phyloP scores from a whole-genome alignment of 2,329 filamentous ascomycete species.

The Phaeosphaeriaceae sp. region DNA sequence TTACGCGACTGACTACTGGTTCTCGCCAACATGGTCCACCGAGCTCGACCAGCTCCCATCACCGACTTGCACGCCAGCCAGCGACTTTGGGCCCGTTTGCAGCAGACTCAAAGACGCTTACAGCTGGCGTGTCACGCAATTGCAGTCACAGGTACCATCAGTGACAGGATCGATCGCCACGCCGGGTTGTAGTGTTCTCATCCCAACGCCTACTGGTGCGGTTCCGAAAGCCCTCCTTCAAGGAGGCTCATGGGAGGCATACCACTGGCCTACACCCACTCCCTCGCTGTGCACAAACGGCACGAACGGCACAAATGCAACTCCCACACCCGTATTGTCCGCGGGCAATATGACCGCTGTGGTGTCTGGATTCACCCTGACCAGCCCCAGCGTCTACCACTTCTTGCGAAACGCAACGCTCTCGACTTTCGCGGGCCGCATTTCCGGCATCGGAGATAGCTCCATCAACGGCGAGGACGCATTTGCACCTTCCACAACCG shows the following conservation, averaged over 20 bases:
- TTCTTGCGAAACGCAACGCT: constrained; percentile 3
- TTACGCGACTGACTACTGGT: not conserved
- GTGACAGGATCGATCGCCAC: not conserved
- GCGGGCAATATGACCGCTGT: not conserved
- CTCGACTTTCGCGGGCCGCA: not conserved
- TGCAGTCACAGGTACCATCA: not conserved
- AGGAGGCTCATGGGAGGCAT: constrained; percentile 4
- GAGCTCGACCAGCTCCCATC: constrained; percentile 3
- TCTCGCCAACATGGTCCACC: constrained; percentile 6
- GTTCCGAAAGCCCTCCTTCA: not conserved
- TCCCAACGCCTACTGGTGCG: not conserved
- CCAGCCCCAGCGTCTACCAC: constrained; percentile 4
- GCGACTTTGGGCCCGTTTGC: constrained; percentile 6
- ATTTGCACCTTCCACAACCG: not conserved
- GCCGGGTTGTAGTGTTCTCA: not conserved
- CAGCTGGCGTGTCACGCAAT: not conserved
- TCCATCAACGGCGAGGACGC: not conserved
- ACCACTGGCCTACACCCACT: constrained; percentile 3
- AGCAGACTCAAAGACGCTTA: constrained; percentile 1
- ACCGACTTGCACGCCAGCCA: constrained; percentile 4
- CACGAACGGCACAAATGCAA: not conserved
- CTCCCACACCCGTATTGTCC: constrained; percentile 1
- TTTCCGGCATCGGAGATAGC: not conserved
- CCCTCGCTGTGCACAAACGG: not conserved
- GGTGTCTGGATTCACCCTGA: constrained; percentile 4